Base-by-base conservation (phyloP, 345 rosid species). In the Geranium brycei region DNA sequence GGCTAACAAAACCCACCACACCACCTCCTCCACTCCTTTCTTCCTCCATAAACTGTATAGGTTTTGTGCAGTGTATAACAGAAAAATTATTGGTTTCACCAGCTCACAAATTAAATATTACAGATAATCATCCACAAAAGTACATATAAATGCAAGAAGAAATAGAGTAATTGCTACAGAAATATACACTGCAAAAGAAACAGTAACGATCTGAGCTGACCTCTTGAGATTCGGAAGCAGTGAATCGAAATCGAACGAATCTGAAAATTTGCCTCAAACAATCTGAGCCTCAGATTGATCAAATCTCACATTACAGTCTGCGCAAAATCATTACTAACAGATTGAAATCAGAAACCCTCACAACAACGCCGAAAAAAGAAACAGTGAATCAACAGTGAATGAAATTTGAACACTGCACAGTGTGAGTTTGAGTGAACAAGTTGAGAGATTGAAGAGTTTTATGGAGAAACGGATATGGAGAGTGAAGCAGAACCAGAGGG, bases 191-290 rank as follows among this genome's bases (percentile, higher is more conserved):
- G 41, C 13, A 47, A 47, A 47, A 47, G 15, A 47, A 47, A 2
- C 13, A 47, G 53, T 47, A 13, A 47, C 12, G 53, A 47, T 47
- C 53, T 79, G 87, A 87, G 85, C 96, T 85, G 77, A 88, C 89
- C 97, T 82, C 76, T 64, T 47, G 61, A 69, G 58, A 4, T 31
- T 59, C 53, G 53, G 53, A 47, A 47, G 53, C 53, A 2, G 19
- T 78, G 82, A 84, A 83, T 84, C 76, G 78, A 82, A 85, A 80
- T 51, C 47, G 13, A 19, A 57, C 3, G 53, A 47, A 47, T 47
- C 53, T 47, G 53, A 47, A 47, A 47, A 11, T 2, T 47, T 13
- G 14, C 53, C 53, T 13, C 12, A 13, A 47, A 47, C 13, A 6
- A 47, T 7, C 53, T 11, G 53, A 47, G 53, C 14, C 53, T 47